Percentiles rank a stretch among this genome's conserved stretches.
Evolutionary conservation across 2,329 filamentous ascomycete genomes (phyloP).

Genomic region (Tolypocladium ophioglossoides): DNA sequence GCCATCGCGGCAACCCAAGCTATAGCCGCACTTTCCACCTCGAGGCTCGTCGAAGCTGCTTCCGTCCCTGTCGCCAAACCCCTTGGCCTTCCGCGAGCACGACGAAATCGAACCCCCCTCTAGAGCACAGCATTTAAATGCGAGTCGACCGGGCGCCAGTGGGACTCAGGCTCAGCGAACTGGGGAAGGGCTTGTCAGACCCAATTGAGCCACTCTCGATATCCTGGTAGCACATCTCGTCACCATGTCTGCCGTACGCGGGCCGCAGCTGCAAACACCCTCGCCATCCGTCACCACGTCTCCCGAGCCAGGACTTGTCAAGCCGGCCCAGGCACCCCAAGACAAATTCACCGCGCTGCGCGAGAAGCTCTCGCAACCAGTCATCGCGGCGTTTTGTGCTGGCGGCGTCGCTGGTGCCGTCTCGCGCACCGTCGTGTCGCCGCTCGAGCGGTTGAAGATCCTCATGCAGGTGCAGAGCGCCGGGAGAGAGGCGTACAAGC

Average conservation of each 20-base stretch:
- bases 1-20: neutral
- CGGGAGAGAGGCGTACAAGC: slow-evolving; percentile 83
- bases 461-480: slow-evolving; percentile 92
- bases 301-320: slow-evolving; percentile 16
- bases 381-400: slow-evolving; percentile 84
- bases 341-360: slow-evolving; percentile 23
- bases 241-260: slow-evolving; percentile 21
- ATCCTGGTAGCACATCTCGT: slow-evolving; percentile 3
- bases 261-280: slow-evolving; percentile 5
- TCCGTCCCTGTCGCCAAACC: neutral
- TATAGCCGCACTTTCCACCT: neutral
- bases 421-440: slow-evolving; percentile 94
- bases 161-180: slow-evolving; percentile 8
- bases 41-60: neutral
- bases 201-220: slow-evolving; percentile 8
- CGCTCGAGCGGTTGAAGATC: slow-evolving; percentile 92
- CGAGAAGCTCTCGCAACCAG: slow-evolving; percentile 62
- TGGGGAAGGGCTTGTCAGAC: slow-evolving; percentile 7
- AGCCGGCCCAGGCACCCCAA: slow-evolving; percentile 12
- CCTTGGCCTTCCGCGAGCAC: neutral
- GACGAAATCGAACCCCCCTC: neutral
- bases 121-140: slow-evolving; percentile 7
- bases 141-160: slow-evolving; percentile 6
- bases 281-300: slow-evolving; percentile 7
- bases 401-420: slow-evolving; percentile 92